phyloP scores from a whole-genome alignment of 352 stramenopile genomes.

The Globisporangium cederbergense region DNA sequence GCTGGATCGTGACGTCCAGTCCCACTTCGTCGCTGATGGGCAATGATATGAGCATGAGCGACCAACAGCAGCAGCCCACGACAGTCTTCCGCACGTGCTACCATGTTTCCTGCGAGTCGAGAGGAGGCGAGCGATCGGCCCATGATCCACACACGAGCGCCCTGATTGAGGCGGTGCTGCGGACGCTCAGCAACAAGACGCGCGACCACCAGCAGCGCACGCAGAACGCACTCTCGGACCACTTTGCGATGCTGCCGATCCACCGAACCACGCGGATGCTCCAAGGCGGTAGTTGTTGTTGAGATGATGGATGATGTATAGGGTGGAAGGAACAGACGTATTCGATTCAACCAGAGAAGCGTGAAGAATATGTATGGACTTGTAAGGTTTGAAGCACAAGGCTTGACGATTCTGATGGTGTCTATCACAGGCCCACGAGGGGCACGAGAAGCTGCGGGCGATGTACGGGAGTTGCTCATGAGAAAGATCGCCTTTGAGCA shows the following conservation, averaged over 20 bases:
- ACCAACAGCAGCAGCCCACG: neutral
- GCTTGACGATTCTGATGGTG: too few species aligned
- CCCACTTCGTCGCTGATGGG: too few species aligned
- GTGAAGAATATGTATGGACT: too few species aligned
- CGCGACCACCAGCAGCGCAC: slow-evolving; percentile 6
- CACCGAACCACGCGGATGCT: neutral
- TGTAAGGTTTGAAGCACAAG: too few species aligned
- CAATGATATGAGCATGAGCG: neutral
- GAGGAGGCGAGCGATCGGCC: neutral
- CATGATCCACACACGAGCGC: neutral
- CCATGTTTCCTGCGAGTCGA: slow-evolving; percentile 14
- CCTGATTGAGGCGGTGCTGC: slow-evolving; percentile 10
- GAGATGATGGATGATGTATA: too few species aligned
- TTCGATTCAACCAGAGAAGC: too few species aligned
- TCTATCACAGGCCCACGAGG: too few species aligned
- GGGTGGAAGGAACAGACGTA: too few species aligned
- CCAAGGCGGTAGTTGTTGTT: too few species aligned
- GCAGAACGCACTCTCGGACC: slow-evolving; percentile 10
- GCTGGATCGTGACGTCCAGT: slow-evolving; percentile 12
- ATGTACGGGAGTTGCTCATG: too few species aligned
- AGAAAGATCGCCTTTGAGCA: too few species aligned
- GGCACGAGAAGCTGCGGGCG: too few species aligned
- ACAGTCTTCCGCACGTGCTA: slow-evolving; percentile 13
- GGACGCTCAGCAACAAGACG: slow-evolving; percentile 6
- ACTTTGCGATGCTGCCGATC: slow-evolving; percentile 5